Base-by-base conservation (phyloP, 2,329 filamentous ascomycete species). In the Aspergillus unguis region DNA sequence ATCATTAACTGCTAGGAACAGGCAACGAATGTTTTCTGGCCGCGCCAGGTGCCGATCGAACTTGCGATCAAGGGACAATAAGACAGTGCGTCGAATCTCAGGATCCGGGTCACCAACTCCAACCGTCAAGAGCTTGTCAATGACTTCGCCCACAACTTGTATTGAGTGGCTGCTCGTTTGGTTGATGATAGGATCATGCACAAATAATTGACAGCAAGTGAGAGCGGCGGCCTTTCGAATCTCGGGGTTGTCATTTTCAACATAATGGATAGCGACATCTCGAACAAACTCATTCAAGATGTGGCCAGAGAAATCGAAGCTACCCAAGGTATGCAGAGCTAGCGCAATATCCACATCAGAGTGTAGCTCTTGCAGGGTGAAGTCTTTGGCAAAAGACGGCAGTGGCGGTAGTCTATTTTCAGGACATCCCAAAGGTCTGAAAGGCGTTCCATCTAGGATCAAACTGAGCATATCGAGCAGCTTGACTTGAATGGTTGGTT, bases 201-300 rank as follows among this genome's bases (percentile, higher is more conserved):
- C 89, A 66, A 97, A 97, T 42, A 99, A 83, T 70, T 99, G 95
- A 67, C 95, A 99, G 73, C 94, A 97, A 4, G 95, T 99, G 56
- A 99, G 79, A 11, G 94, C 92, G 2, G 94, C 92, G 11, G 94
- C 94, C 71, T 96, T 92, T 54, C 94, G 85, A 46, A 96, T 96
- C 59, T 95, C 89, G 0, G 90, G 82, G 63, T 96, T 95, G 62
- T 97, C 92, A 58, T 95, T 94, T 62, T 99, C 92, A 38, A 99
- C 92, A 63, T 96, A 99, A 69, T 92, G 94, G 66, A 99, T 95
- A 3, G 95, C 94, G 45, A 99, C 94, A 67, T 99, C 94, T 26
- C 94, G 88, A 28, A 99, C 94, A 62, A 99, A 99, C 69, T 99
- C 95, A 64, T 99, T 99, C 11, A 99, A 77, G 11, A 96, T 88